phyloP scores from a whole-genome alignment of 1,284 basidiomycete species.

The Cutaneotrichosporon sp. region DNA sequence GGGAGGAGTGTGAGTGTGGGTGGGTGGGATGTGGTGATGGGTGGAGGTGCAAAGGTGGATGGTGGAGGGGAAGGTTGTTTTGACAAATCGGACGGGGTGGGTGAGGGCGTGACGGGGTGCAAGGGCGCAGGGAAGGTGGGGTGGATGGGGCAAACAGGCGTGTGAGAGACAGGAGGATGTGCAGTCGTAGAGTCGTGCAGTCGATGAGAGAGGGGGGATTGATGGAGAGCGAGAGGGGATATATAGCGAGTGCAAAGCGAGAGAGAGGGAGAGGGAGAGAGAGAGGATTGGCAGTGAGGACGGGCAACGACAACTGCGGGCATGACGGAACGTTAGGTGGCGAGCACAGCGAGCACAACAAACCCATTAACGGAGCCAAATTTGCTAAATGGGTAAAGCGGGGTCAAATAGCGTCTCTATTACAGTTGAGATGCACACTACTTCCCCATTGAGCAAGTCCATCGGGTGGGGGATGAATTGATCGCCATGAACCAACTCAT shows the following conservation, averaged over 20 bases:
- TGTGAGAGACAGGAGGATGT: neutral
- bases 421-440: neutral
- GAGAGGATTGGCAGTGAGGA: neutral
- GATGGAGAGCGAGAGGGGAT: neutral
- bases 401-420: neutral
- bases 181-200: too few species aligned
- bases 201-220: too few species aligned
- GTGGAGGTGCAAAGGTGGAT: neutral
- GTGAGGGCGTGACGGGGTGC: neutral
- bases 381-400: neutral
- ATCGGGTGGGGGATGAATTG: neutral
- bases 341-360: neutral
- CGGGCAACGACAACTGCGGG: neutral
- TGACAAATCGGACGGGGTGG: constrained; percentile 2
- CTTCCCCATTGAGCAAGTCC: too few species aligned
- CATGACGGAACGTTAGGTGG: neutral
- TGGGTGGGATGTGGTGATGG: too few species aligned
- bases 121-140: neutral
- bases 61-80: constrained; percentile 1
- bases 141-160: too few species aligned
- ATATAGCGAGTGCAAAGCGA: neutral
- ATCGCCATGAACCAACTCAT: neutral
- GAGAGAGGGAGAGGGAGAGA: too few species aligned
- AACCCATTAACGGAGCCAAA: neutral
- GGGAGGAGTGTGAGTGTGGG: neutral